Base-by-base conservation (phyloP, 768 basidiomycete genomes). In the Tricholoma flavovirens region DNA sequence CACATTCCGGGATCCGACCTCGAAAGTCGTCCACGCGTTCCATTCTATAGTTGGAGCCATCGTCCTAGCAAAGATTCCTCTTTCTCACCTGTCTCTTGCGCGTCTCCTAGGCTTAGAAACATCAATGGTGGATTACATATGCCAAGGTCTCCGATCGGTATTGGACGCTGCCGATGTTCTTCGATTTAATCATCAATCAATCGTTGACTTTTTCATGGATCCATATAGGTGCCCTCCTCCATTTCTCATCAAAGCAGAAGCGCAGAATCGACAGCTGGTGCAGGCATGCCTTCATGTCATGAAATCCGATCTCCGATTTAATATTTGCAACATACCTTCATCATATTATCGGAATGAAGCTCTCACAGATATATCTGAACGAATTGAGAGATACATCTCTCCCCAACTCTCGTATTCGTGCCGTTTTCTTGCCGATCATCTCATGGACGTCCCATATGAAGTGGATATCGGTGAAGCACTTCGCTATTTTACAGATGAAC, bases 181-280 rank as follows among this genome's bases (percentile, higher is more conserved):
- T 14, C 56, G 60, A 19, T 66, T 64, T 56, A 57, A 49, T 38
- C 70, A 71, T 35, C 61, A 60, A 14, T 70, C 69, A 14, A 68
- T 69, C 40, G 55, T 57, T 29, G 69, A 71, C 14, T 69, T 67
- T 55, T 56, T 71, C 19, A 52, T 56, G 4, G 51, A 50, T 46
- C 43, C 60, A 6, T 12, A 36, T 17, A 58, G 48, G 30, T 62
- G 64, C 48, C 60, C 60, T 9, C n/a, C 17, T 2, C 24, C 2
- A 2, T 69, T 67, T 48, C 51, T 52, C 22, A 60, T 69, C 17
- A 50, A 64, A 29, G 48, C 46, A 15, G 14, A 26, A 5, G 22
- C 30, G 3, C 60, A 66, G 24, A 64, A 71, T 17, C 40, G 40
- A 0, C 36, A 55, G 24, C 62, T 74, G 1, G 62, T 65, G 4